These are phyloP conservation scores for Leccinum angustisporum DNA, from an alignment of 1,284 basidiomycete species.

Conservation along the genomic window DNA sequence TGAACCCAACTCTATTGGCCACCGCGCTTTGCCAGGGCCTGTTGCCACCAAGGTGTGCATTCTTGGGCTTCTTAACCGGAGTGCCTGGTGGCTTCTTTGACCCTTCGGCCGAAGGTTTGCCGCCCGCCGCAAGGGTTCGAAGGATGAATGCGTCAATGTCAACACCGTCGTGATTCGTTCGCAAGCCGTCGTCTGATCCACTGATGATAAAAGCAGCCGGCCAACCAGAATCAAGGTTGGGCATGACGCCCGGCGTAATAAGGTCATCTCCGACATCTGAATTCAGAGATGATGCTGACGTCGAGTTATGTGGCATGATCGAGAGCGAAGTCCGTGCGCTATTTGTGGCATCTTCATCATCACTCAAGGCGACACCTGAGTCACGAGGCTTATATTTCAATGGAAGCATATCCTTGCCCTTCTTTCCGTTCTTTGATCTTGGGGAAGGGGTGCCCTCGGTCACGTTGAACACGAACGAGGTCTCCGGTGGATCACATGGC, in stretches of 20 bases:
- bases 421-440: constrained; percentile 42
- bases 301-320: constrained; percentile 53
- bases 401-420: constrained; percentile 43
- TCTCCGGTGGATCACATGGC: constrained; percentile 37
- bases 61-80: constrained; percentile 72
- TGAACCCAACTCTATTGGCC: constrained; percentile 62
- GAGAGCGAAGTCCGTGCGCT: constrained; percentile 36
- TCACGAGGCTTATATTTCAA: constrained; percentile 73
- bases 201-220: constrained; percentile 48
- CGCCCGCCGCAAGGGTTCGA: constrained; percentile 60
- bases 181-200: constrained; percentile 40
- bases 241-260: constrained; percentile 62
- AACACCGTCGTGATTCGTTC: constrained; percentile 30
- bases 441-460: constrained; percentile 60
- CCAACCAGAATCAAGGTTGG: constrained; percentile 60
- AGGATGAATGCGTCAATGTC: constrained; percentile 72
- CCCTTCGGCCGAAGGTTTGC: constrained; percentile 46
- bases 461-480: constrained; percentile 57
- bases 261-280: constrained; percentile 58
- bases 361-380: constrained; percentile 60
- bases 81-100: constrained; percentile 72
- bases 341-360: constrained; percentile 50
- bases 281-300: constrained; percentile 57
- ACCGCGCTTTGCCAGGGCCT: constrained; percentile 80
- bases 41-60: constrained; percentile 52